phyloP scores from a whole-genome alignment of 2,329 filamentous ascomycete genomes.

The Malbranchea zuffiana region DNA sequence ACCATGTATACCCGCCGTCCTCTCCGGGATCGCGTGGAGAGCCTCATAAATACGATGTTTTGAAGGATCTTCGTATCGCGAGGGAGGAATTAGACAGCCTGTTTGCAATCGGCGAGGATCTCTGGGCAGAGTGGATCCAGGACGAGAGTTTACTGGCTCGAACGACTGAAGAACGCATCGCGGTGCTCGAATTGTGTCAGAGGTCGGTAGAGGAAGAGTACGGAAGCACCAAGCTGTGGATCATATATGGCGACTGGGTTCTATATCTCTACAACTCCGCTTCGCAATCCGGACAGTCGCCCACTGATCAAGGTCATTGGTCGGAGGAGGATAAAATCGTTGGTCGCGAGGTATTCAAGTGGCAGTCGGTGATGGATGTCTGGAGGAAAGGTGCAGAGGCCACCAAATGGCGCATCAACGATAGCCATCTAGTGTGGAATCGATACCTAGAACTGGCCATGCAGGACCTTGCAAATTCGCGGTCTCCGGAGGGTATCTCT shows the following conservation, averaged over 20 bases:
- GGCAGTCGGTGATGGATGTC: slow-evolving; percentile 44
- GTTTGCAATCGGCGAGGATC: slow-evolving; percentile 52
- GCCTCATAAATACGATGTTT: slow-evolving; percentile 36
- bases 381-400: slow-evolving; percentile 47
- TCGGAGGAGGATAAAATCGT: slow-evolving; percentile 48
- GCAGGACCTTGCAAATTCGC: slow-evolving; percentile 41
- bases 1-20: slow-evolving; percentile 37
- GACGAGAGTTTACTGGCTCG: slow-evolving; percentile 50
- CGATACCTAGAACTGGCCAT: slow-evolving; percentile 46
- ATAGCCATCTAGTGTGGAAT: slow-evolving; percentile 53
- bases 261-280: slow-evolving; percentile 45
- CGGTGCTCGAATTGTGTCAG: slow-evolving; percentile 49
- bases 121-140: slow-evolving; percentile 54
- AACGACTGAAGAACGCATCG: slow-evolving; percentile 46
- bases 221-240: slow-evolving; percentile 50
- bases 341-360: slow-evolving; percentile 49
- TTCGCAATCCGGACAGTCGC: slow-evolving; percentile 26
- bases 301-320: slow-evolving; percentile 29
- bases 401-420: slow-evolving; percentile 50
- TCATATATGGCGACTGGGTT: slow-evolving; percentile 52
- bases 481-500: slow-evolving; percentile 39
- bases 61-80: slow-evolving; percentile 37
- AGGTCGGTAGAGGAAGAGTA: slow-evolving; percentile 52
- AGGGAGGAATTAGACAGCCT: slow-evolving; percentile 51
- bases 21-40: slow-evolving; percentile 36